Conservation (phyloP, 2,329 filamentous ascomycete species). For the Diplodia intermedia region DNA sequence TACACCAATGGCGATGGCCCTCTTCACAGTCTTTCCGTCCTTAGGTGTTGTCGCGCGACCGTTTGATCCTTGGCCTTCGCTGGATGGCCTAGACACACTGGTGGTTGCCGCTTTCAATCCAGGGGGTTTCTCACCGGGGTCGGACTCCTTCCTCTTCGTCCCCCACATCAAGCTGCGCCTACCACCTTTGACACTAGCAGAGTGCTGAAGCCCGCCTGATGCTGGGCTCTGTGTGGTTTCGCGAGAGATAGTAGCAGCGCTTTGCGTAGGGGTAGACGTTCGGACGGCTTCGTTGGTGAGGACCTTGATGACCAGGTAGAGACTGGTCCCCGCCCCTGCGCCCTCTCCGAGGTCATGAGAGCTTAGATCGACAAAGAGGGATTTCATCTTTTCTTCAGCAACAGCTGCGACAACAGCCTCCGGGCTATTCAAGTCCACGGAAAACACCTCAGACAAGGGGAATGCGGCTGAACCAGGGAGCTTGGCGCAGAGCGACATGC, state of each 20-base stretch:
- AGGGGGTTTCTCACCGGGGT: constrained; percentile 36
- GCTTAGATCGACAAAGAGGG: constrained; percentile 85
- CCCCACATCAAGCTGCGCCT: constrained; percentile 69
- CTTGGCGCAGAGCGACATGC: constrained; percentile 79
- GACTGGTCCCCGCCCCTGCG: constrained; percentile 69
- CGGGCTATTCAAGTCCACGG: constrained; percentile 76
- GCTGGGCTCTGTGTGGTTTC: constrained; percentile 41
- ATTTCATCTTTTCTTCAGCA: constrained; percentile 74
- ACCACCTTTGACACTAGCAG: constrained; percentile 50
- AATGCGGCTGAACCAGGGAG: constrained; percentile 67
- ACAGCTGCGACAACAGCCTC: constrained; percentile 72
- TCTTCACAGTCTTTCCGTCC: constrained; percentile 62
- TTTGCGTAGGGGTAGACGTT: constrained; percentile 41
- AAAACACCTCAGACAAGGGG: constrained; percentile 82
- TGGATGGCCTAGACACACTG: constrained; percentile 23
- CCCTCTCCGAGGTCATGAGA: constrained; percentile 74
- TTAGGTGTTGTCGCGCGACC: constrained; percentile 40
- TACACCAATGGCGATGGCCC: constrained; percentile 78
- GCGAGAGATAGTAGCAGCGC: constrained; percentile 38
- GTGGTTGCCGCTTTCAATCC: constrained; percentile 15
- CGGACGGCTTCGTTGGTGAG: constrained; percentile 63
- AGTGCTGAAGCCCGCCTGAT: constrained; percentile 39
- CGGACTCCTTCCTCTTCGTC: constrained; percentile 55
- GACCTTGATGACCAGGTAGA: constrained; percentile 86
- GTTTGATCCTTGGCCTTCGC: constrained; percentile 21